phyloP scores from a whole-genome alignment of 305 asterid species.

The Fraxinus latifolia region DNA sequence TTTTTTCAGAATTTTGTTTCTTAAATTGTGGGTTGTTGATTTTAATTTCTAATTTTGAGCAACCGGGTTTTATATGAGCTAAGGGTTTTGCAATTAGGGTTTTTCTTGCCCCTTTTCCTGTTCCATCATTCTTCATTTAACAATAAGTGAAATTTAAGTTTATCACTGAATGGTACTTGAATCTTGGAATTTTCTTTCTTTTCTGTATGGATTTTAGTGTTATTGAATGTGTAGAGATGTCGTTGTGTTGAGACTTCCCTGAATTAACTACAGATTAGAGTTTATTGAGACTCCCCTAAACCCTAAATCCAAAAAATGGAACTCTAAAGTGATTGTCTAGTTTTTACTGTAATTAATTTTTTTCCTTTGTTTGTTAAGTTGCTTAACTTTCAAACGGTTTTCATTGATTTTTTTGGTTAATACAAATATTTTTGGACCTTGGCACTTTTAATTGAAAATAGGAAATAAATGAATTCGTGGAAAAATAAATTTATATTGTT shows the following conservation, averaged over 20 bases:
- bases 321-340: neutral
- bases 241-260: neutral
- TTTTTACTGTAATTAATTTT: neutral
- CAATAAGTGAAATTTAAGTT: neutral
- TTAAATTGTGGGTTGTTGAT: slow-evolving; percentile 25
- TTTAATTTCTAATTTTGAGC: slow-evolving; percentile 19
- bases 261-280: neutral
- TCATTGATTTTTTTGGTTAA: neutral
- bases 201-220: neutral
- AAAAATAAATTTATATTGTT: neutral
- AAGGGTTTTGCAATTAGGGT: slow-evolving; percentile 1
- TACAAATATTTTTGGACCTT: neutral
- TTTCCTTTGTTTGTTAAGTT: neutral
- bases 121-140: neutral
- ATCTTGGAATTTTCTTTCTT: neutral
- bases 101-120: neutral
- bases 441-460: neutral
- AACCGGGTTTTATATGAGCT: neutral
- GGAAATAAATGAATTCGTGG: neutral
- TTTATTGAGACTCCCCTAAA: neutral
- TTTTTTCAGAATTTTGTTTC: slow-evolving; percentile 21
- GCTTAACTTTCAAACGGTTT: neutral
- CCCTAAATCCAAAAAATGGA: neutral
- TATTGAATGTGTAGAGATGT: neutral
- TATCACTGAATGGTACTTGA: neutral